Conservation (phyloP, 768 basidiomycete species). For the Tephrocybe sp. region DNA sequence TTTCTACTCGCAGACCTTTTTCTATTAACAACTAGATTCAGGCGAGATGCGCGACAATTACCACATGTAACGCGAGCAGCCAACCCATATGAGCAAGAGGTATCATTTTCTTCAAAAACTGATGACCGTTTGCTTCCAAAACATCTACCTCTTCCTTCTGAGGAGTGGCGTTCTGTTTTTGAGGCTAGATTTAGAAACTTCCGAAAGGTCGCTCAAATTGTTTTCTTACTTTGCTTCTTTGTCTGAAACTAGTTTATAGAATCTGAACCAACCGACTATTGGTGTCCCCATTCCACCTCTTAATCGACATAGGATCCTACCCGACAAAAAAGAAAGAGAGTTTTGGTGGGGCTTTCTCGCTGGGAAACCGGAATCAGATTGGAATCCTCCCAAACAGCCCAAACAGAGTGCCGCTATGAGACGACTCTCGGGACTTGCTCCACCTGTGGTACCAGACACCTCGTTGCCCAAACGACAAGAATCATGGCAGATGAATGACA, state of each 20-base stretch:
- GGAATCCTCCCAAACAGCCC: slow-evolving; percentile 53
- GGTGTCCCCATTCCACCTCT: slow-evolving; percentile 34
- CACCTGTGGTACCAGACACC: slow-evolving; percentile 28
- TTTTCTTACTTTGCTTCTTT: not conserved
- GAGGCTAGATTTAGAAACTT: slow-evolving; percentile 62
- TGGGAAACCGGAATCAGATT: slow-evolving; percentile 65
- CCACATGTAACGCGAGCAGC: slow-evolving; percentile 62
- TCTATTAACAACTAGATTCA: slow-evolving; percentile 23
- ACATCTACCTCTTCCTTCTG: slow-evolving; percentile 50
- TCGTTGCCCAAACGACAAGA: slow-evolving; percentile 19
- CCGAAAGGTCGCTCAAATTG: slow-evolving; percentile 46
- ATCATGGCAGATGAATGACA: slow-evolving; percentile 32
- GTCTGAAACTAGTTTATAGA: slow-evolving; percentile 39
- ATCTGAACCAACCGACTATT: slow-evolving; percentile 61
- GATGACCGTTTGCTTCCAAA: slow-evolving; percentile 21
- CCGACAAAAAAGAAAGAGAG: slow-evolving; percentile 71
- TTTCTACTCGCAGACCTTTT: not conserved
- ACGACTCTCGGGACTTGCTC: slow-evolving; percentile 21
- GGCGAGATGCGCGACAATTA: slow-evolving; percentile 67
- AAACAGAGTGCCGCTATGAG: slow-evolving; percentile 25
- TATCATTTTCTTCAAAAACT: slow-evolving; percentile 16
- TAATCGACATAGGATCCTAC: slow-evolving; percentile 40
- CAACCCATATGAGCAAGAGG: slow-evolving; percentile 62
- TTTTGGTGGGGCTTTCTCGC: slow-evolving; percentile 78
- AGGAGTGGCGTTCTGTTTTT: slow-evolving; percentile 63